Evolutionary conservation across 495 filamentous ascomycete species (phyloP), one percentile per base, ranked within the genome.

Genomic region (Talaromyces thailandensis): DNA sequence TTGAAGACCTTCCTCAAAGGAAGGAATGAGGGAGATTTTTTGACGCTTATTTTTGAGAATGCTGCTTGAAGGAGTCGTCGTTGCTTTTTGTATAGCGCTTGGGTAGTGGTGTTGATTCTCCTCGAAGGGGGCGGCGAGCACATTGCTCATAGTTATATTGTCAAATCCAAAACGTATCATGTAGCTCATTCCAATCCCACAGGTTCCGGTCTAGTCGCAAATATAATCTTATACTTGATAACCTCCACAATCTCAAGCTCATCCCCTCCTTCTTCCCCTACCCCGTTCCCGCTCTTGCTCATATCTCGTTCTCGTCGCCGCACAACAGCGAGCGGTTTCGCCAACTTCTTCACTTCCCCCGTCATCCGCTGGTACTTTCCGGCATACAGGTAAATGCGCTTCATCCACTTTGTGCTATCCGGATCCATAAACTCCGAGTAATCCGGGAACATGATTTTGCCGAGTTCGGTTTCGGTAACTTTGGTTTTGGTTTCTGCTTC

Each of bases 361-460:
- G 85, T 88, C 71, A 98, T 81, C 55, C 93, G 82, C 76, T 98
- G 94, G 69, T 97, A 88, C 71, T 86, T 81, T 11, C 94, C 94
- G 5, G 97, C 83, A 69, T 92, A 96, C 35, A 98, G 72, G 71
- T 94, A 90, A 26, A 90, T 91, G 40, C 81, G 77, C 73, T 92
- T 94, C 90, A 93, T 94, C 93, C 92, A 96, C 23, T 80, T 79
- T 7, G 80, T 84, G 58, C 77, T 75, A 4, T 76, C 76, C 56
- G 76, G 77, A 28, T 72, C 69, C 2, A 69, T 64, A 25, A 75
- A 76, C 4, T 76, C 65, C 26, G 84, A 76, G 65, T 90, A 90
- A 61, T 90, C 83, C 5, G 91, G 92, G 68, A 97, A 96, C 60
- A 87, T 84, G 53, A 96, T 79, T 53, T 85, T 84, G 52, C 91